Evolutionary conservation across 345 rosid genomes (phyloP).

Genomic region (Hibiscus tridactylites): DNA sequence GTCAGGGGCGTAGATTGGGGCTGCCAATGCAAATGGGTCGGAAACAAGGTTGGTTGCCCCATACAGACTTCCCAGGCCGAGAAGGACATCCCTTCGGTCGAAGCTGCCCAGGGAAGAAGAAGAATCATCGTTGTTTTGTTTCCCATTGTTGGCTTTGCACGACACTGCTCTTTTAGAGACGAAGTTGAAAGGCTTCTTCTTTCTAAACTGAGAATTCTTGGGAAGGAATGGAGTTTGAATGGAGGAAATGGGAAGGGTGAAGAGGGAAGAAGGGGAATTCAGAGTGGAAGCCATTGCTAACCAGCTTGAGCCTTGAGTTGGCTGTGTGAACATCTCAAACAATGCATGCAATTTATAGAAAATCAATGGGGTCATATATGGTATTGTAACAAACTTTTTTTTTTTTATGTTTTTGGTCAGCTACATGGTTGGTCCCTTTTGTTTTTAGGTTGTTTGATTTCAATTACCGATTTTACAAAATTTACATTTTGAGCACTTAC

Average conservation of each 20-base stretch:
- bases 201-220: background rate
- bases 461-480: no score
- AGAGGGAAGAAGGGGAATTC: background rate
- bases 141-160: constrained; percentile 16
- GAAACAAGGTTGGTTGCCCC: constrained; percentile 23
- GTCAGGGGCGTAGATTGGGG: constrained; percentile 33
- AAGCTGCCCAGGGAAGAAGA: constrained; percentile 2
- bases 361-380: background rate
- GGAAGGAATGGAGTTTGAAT: background rate
- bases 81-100: constrained; percentile 41
- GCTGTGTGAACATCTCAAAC: background rate
- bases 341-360: background rate
- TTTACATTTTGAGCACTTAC: no score
- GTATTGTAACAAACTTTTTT: no score
- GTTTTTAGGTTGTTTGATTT: no score
- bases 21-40: constrained; percentile 30
- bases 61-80: constrained; percentile 45
- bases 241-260: background rate
- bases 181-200: background rate
- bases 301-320: background rate
- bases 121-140: background rate
- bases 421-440: no score
- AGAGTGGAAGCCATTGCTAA: background rate
- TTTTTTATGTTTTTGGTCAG: no score
- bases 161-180: background rate